Evolutionary conservation across 2,329 filamentous ascomycete genomes (phyloP).

Genomic region (Aureobasidium zeae): DNA sequence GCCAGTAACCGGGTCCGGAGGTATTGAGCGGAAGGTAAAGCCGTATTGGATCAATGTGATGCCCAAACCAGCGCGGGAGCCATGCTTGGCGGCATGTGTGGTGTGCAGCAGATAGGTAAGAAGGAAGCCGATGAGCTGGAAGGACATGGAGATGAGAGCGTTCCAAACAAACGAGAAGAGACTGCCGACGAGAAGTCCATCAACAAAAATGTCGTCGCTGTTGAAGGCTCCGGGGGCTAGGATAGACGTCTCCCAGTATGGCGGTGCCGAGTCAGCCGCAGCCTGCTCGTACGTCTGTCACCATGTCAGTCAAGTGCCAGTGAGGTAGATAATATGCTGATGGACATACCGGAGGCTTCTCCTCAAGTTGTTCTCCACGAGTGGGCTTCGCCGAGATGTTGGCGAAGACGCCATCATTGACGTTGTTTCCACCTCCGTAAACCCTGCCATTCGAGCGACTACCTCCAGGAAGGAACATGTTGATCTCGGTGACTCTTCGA

Average conservation of each 20-base stretch:
- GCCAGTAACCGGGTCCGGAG: slow-evolving; percentile 20
- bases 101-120: slow-evolving; percentile 97
- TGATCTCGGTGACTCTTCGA: slow-evolving; percentile 46
- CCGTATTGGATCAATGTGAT: slow-evolving; percentile 95
- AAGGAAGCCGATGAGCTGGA: slow-evolving; percentile 93
- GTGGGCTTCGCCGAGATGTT: slow-evolving; percentile 90
- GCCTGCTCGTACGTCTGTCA: slow-evolving; percentile 91
- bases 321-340: background rate
- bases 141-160: slow-evolving; percentile 93
- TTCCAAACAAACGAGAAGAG: slow-evolving; percentile 87
- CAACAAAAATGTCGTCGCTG: slow-evolving; percentile 89
- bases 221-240: slow-evolving; percentile 84
- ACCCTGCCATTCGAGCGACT: slow-evolving; percentile 37
- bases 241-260: slow-evolving; percentile 99
- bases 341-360: slow-evolving; percentile 76
- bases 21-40: slow-evolving; percentile 65
- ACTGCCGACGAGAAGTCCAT: slow-evolving; percentile 85
- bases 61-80: slow-evolving; percentile 84
- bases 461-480: slow-evolving; percentile 35
- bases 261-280: slow-evolving; percentile 87
- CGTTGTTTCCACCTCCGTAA: slow-evolving; percentile 59
- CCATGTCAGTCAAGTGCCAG: slow-evolving; percentile 18
- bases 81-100: slow-evolving; percentile 95
- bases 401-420: slow-evolving; percentile 90
- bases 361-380: slow-evolving; percentile 70